Conservation (phyloP, 2,329 filamentous ascomycete genomes). For the Aspergillus sergii region DNA sequence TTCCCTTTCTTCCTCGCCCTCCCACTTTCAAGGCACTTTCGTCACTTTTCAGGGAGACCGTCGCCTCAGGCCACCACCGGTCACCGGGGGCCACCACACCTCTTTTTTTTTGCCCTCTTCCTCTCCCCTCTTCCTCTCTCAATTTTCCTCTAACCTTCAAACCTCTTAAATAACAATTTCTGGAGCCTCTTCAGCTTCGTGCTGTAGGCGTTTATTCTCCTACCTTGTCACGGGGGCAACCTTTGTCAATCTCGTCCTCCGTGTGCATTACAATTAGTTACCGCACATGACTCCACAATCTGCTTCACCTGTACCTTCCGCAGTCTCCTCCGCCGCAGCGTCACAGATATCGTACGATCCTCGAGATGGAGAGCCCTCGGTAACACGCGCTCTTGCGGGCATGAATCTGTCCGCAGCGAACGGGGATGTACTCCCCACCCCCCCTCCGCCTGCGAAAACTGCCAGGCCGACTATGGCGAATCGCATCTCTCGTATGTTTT, state of each 20-base stretch:
- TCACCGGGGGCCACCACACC: constrained; percentile 22
- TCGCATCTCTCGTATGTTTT: constrained; percentile 51
- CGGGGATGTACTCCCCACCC: constrained; percentile 36
- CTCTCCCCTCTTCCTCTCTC: constrained; percentile 6
- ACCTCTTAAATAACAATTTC: constrained; percentile 15
- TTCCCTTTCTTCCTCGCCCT: constrained; percentile 5
- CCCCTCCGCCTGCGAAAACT: constrained; percentile 33
- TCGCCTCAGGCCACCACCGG: constrained; percentile 27
- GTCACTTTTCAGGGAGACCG: constrained; percentile 21
- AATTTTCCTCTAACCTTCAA: constrained; percentile 6
- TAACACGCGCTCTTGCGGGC: constrained; percentile 49
- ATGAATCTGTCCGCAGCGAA: constrained; percentile 43
- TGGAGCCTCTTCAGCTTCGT: constrained; percentile 28
- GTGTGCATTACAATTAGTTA: constrained; percentile 24
- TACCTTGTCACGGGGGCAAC: constrained; percentile 25
- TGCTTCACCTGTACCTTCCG: constrained; percentile 46
- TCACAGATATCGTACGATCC: constrained; percentile 44
- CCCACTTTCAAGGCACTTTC: constrained; percentile 21
- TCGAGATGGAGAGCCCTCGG: constrained; percentile 42
- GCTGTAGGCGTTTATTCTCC: constrained; percentile 26
- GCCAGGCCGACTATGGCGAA: constrained; percentile 47
- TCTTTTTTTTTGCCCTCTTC: constrained; percentile 22
- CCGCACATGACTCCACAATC: constrained; percentile 47
- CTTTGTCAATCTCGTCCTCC: constrained; percentile 26
- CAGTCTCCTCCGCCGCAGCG: constrained; percentile 44